phyloP scores from a whole-genome alignment of 2,329 filamentous ascomycete species.

The Scedosporium boydii region DNA sequence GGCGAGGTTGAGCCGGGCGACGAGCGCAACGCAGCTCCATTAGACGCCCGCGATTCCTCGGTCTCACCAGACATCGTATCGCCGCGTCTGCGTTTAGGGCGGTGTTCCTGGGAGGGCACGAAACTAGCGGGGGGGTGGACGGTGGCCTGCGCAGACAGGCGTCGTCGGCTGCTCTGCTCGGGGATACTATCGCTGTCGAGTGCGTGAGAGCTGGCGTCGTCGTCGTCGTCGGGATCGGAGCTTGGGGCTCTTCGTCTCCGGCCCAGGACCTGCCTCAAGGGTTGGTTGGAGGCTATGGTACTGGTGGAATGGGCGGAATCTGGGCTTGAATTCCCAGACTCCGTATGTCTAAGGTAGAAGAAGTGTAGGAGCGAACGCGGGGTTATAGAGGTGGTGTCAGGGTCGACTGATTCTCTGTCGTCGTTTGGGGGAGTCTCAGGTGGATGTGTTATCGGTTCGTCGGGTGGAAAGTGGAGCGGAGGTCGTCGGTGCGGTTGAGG shows the following conservation, averaged over 20 bases:
- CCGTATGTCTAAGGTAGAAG: not conserved
- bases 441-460: not conserved
- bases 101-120: conserved; percentile 9
- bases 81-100: conserved; percentile 47
- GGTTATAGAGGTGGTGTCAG: not conserved
- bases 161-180: not conserved
- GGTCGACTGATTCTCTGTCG: not conserved
- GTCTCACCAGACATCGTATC: conserved; percentile 54
- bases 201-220: conserved; percentile 10
- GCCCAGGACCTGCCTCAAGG: conserved; percentile 36
- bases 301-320: conserved; percentile 13
- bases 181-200: not conserved
- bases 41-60: conserved; percentile 38
- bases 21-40: conserved; percentile 41
- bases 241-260: conserved; percentile 32
- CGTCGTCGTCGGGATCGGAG: conserved; percentile 26
- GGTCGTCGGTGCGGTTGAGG: no score
- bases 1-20: conserved; percentile 43
- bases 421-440: not conserved
- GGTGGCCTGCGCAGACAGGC: conserved; percentile 1
- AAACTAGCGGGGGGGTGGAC: conserved; percentile 2
- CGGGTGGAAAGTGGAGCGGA: no score
- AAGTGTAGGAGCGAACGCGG: not conserved
- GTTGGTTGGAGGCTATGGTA: conserved; percentile 31
- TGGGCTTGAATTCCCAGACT: conserved; percentile 5